Percentiles rank a stretch among this genome's conserved stretches.
phyloP scores from a whole-genome alignment of 2,329 filamentous ascomycete genomes.

The Fusarium buxicola region DNA sequence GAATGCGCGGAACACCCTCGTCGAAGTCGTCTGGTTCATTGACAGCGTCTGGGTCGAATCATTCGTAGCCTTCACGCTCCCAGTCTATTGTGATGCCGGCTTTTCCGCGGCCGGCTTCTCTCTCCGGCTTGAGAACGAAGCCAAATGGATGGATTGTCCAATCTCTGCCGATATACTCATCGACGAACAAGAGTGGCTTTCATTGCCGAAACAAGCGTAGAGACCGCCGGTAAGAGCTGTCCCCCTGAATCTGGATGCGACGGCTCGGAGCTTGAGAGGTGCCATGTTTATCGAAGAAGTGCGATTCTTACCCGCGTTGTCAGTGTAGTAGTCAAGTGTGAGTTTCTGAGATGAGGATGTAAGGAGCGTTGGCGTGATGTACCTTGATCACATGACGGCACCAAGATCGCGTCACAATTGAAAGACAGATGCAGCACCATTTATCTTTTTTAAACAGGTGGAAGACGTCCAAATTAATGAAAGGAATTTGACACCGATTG shows the following conservation, averaged over 20 bases:
- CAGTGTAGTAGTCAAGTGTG: not conserved
- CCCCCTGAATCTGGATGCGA: constrained; percentile 68
- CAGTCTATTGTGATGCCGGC: constrained; percentile 66
- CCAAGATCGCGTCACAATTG: not conserved
- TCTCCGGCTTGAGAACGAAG: constrained; percentile 60
- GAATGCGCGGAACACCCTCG: constrained; percentile 67
- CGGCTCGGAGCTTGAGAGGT: constrained; percentile 49
- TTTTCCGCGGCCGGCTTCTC: constrained; percentile 50
- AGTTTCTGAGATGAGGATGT: not conserved
- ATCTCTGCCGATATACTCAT: constrained; percentile 63
- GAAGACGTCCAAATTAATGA: not conserved
- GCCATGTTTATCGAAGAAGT: constrained; percentile 34
- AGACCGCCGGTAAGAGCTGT: constrained; percentile 62
- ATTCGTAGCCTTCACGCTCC: constrained; percentile 70
- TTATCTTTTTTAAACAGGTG: not conserved
- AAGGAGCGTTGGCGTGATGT: constrained; percentile 1
- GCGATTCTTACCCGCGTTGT: not conserved
- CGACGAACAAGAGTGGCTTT: constrained; percentile 68
- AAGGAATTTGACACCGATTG: not conserved
- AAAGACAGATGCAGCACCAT: not conserved
- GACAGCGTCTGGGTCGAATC: constrained; percentile 66
- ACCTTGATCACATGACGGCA: constrained; percentile 34
- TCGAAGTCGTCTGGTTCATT: constrained; percentile 58
- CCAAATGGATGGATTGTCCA: constrained; percentile 75
- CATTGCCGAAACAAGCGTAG: constrained; percentile 66